A percentile compares a stretch with the other conserved stretches of the same genome.
phyloP scores from a whole-genome alignment of 345 rosid genomes.

The Arabis alpina region DNA sequence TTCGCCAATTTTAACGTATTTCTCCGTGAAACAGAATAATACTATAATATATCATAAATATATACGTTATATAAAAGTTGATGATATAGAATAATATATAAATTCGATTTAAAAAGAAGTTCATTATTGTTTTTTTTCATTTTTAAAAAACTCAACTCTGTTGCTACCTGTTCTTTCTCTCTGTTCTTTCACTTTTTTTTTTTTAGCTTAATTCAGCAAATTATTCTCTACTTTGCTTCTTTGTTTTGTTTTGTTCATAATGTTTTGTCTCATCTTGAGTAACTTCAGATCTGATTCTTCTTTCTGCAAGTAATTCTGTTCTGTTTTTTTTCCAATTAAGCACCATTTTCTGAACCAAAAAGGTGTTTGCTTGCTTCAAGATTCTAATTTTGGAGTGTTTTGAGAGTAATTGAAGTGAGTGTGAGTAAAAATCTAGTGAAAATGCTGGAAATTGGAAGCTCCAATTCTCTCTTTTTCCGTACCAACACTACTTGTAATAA shows the following conservation, averaged over 20 bases:
- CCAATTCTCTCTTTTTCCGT: slow-evolving; percentile 52
- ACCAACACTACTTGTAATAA: slow-evolving; percentile 72
- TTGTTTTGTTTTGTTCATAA: neutral
- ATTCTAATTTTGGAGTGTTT: slow-evolving; percentile 27
- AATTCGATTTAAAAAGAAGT: slow-evolving; percentile 29
- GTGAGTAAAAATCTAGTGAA: slow-evolving; percentile 29
- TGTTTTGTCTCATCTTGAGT: slow-evolving; percentile 39
- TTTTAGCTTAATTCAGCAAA: slow-evolving; percentile 45
- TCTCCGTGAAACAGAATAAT: slow-evolving; percentile 41
- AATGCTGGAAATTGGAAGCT: slow-evolving; percentile 82
- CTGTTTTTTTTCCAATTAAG: slow-evolving; percentile 18
- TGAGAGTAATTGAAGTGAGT: slow-evolving; percentile 10
- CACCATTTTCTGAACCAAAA: slow-evolving; percentile 33
- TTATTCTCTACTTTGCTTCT: slow-evolving; percentile 18
- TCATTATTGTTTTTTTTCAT: slow-evolving; percentile 18
- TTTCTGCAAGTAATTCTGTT: slow-evolving; percentile 26
- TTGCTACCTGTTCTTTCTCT: slow-evolving; percentile 38
- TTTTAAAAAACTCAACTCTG: slow-evolving; percentile 19
- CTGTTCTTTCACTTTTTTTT: slow-evolving; percentile 31
- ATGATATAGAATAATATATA: slow-evolving; percentile 18
- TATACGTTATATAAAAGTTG: slow-evolving; percentile 18
- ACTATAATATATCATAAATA: slow-evolving; percentile 9
- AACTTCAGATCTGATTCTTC: slow-evolving; percentile 43
- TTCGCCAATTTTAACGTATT: slow-evolving; percentile 40
- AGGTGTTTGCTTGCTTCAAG: slow-evolving; percentile 32